Conservation (phyloP, 257 asterid genomes). For the Misopates orontium region DNA sequence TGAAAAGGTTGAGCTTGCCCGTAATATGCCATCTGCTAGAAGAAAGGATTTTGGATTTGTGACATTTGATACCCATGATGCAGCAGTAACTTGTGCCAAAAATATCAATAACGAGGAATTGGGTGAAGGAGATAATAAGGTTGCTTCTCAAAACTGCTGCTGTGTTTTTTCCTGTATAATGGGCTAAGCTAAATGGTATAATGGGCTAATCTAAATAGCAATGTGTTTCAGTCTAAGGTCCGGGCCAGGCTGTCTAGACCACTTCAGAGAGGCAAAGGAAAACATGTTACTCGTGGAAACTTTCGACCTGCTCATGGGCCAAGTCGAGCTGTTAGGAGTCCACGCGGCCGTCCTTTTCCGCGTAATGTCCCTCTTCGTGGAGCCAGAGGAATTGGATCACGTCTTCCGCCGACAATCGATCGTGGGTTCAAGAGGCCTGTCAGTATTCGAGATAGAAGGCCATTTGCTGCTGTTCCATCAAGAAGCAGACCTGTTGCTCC, state of each 20-base stretch:
- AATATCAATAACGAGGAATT: conserved; percentile 82
- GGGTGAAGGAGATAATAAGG: conserved; percentile 94
- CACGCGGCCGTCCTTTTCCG: conserved; percentile 69
- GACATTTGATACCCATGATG: conserved; percentile 81
- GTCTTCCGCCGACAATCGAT: conserved; percentile 56
- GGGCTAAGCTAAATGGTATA: conserved; percentile 20
- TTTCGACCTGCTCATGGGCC: conserved; percentile 59
- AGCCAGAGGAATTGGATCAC: conserved; percentile 56
- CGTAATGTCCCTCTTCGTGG: conserved; percentile 59
- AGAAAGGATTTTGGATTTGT: conserved; percentile 98
- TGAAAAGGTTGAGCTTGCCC: conserved; percentile 92
- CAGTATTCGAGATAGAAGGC: conserved; percentile 67
- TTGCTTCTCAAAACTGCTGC: conserved; percentile 25
- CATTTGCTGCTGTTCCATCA: conserved; percentile 63
- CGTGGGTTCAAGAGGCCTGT: conserved; percentile 71
- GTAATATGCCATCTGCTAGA: conserved; percentile 98
- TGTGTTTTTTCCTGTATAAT: conserved; percentile 5
- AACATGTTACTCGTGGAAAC: conserved; percentile 69
- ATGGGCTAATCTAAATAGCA: conserved; percentile 21
- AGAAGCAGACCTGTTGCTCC: conserved; percentile 77
- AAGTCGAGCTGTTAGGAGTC: conserved; percentile 55
- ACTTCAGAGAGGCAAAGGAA: conserved; percentile 94
- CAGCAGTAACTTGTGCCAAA: conserved; percentile 89
- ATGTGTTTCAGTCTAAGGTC: conserved; percentile 76
- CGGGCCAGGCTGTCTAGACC: conserved; percentile 98